These are phyloP conservation scores for Colletotrichum melonis DNA, from an alignment of 2,329 filamentous ascomycete species.

Conservation along the genomic window DNA sequence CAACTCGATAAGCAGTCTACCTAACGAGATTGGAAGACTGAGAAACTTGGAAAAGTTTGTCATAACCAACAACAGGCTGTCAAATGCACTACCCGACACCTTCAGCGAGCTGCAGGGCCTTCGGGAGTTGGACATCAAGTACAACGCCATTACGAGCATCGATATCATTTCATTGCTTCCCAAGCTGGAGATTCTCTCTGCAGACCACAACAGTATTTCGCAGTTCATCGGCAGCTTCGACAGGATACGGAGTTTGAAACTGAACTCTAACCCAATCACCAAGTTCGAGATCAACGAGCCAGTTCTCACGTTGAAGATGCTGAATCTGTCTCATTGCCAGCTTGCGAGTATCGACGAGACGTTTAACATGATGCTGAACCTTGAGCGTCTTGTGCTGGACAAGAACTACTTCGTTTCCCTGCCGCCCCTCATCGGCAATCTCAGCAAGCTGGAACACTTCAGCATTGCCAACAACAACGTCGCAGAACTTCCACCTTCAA, in stretches of 20 bases:
- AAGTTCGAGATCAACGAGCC: constrained; percentile 86
- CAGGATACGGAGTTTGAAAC: constrained; percentile 82
- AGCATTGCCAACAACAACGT: constrained; percentile 94
- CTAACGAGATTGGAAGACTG: constrained; percentile 81
- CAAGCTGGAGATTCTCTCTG: constrained; percentile 86
- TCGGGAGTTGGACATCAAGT: constrained; percentile 93
- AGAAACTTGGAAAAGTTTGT: constrained; percentile 87
- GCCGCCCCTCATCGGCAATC: constrained; percentile 84
- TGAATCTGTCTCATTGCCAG: constrained; percentile 93
- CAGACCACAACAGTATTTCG: constrained; percentile 93
- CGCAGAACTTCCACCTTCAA: constrained; percentile 84
- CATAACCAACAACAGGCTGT: constrained; percentile 93
- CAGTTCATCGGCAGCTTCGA: constrained; percentile 91
- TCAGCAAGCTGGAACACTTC: constrained; percentile 87
- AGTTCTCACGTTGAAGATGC: constrained; percentile 83
- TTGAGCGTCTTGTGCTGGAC: constrained; percentile 90
- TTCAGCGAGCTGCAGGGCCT: constrained; percentile 81
- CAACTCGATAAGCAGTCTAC: constrained; percentile 85
- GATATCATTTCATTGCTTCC: constrained; percentile 87
- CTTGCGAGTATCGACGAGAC: constrained; percentile 89
- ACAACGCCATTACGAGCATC: constrained; percentile 90
- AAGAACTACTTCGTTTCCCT: constrained; percentile 96
- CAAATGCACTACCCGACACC: constrained; percentile 77
- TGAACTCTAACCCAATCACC: constrained; percentile 96
- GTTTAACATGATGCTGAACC: constrained; percentile 86